Evolutionary conservation across 495 filamentous ascomycete species (phyloP).

Genomic region (Ramalina intermedia): DNA sequence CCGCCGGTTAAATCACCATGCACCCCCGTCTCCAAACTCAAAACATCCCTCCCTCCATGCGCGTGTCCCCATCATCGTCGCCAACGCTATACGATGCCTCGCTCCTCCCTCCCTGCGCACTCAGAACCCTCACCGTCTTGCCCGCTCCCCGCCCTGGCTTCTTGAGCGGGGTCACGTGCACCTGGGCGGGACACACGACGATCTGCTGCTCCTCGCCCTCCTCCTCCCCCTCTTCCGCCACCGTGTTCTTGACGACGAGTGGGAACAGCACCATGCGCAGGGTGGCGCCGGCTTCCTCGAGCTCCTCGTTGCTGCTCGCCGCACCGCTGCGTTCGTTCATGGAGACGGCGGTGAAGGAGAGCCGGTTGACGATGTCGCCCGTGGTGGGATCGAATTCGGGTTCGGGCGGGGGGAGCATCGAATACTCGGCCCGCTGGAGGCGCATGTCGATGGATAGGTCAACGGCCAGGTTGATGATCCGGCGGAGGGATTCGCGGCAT

Average conservation of each 20-base stretch:
- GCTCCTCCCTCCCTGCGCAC: conserved; percentile 24
- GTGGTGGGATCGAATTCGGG: conserved; percentile 79
- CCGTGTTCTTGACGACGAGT: conserved; percentile 83
- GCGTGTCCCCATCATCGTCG: conserved; percentile 36
- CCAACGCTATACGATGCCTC: conserved; percentile 29
- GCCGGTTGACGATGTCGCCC: conserved; percentile 69
- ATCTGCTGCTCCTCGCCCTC: conserved; percentile 37
- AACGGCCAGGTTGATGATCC: conserved; percentile 70
- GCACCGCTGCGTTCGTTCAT: conserved; percentile 86
- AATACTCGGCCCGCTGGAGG: conserved; percentile 85
- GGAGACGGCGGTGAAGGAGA: conserved; percentile 71
- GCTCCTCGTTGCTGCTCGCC: conserved; percentile 52
- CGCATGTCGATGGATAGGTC: conserved; percentile 91
- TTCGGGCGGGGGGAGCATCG: conserved; percentile 91
- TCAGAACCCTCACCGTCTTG: conserved; percentile 27
- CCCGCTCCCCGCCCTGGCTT: conserved; percentile 18
- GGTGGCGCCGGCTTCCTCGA: conserved; percentile 58
- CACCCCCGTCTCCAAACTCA: conserved; percentile 14
- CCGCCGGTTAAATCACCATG: too few relatives aligned
- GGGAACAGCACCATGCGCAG: conserved; percentile 90
- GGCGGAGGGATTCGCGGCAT: conserved; percentile 65
- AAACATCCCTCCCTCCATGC: conserved; percentile 34
- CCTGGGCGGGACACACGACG: conserved; percentile 85
- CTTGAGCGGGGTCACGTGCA: conserved; percentile 45
- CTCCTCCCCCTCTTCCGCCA: conserved; percentile 49